These are phyloP conservation scores for Paramecium tetraurelia DNA, from an alignment of 73 alveolate species.

Conservation along the genomic window DNA sequence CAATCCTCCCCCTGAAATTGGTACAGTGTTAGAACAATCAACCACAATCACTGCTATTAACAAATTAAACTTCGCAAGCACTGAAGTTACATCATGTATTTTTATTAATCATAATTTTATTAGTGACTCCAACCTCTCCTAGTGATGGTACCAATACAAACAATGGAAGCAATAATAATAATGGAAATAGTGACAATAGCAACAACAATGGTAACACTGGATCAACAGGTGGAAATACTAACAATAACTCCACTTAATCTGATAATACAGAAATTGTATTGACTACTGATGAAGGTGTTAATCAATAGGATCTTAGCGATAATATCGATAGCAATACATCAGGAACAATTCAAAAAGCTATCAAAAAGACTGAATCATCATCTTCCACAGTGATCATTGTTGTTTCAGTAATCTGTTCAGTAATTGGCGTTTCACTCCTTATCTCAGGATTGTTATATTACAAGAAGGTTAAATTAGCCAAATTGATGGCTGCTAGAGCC, in stretches of 20 bases:
- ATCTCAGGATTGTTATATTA: not conserved
- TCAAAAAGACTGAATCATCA: not conserved
- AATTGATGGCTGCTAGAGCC: not conserved
- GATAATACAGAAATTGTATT: not conserved
- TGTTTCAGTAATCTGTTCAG: slow-evolving; percentile 8
- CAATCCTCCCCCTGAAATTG: not conserved
- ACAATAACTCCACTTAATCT: not conserved
- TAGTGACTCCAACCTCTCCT: not conserved
- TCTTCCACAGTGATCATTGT: not conserved
- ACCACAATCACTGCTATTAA: not conserved
- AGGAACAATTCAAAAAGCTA: not conserved
- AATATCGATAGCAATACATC: not conserved
- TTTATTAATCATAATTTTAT: not conserved
- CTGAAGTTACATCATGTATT: not conserved
- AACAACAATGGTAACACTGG: not conserved
- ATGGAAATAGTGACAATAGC: not conserved
- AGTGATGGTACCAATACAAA: not conserved
- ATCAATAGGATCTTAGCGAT: not conserved
- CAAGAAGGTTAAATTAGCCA: not conserved
- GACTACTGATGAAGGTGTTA: not conserved
- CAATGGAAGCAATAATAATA: not conserved
- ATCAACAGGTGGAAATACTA: not conserved
- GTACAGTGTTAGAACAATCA: not conserved
- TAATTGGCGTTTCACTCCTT: not conserved
- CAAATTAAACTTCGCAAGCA: not conserved